A percentile compares a stretch with the other conserved stretches of the same genome.
Conservation (phyloP, 192 early-diverging fungal species). For the Geosiphon pyriformis region DNA sequence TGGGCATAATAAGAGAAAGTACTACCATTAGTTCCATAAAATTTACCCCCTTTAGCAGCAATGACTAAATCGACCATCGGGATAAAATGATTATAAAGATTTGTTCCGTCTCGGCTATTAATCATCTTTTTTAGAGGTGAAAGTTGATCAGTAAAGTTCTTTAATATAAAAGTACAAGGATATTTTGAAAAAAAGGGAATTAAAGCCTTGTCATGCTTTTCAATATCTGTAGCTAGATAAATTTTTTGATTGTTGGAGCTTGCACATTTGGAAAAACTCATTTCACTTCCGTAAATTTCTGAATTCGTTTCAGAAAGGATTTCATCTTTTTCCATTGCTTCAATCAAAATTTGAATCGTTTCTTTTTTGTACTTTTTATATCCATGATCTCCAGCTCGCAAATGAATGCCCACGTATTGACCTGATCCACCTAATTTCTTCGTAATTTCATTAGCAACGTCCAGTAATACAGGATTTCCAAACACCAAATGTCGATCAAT, state of each 20-base stretch:
- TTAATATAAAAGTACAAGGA: slow-evolving; percentile 47
- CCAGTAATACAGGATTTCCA: slow-evolving; percentile 38
- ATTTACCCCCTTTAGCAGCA: slow-evolving; percentile 44
- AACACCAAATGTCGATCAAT: slow-evolving; percentile 45
- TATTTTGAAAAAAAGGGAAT: slow-evolving; percentile 19
- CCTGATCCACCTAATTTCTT: slow-evolving; percentile 42
- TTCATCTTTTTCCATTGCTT: slow-evolving; percentile 29
- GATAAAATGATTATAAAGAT: slow-evolving; percentile 41
- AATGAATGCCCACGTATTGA: slow-evolving; percentile 44
- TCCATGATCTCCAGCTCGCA: slow-evolving; percentile 48
- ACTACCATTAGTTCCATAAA: slow-evolving; percentile 43
- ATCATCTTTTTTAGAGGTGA: slow-evolving; percentile 29
- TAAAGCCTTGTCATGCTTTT: slow-evolving; percentile 24
- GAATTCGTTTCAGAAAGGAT: not conserved
- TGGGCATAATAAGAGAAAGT: slow-evolving; percentile 35
- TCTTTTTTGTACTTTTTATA: slow-evolving; percentile 38
- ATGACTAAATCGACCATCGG: slow-evolving; percentile 53
- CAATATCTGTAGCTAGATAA: slow-evolving; percentile 36
- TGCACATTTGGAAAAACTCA: too few relatives aligned
- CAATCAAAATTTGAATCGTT: slow-evolving; percentile 46
- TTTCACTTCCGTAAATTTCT: not conserved
- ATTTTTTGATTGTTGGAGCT: too few relatives aligned
- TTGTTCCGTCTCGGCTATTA: slow-evolving; percentile 37
- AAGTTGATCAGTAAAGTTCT: slow-evolving; percentile 40
- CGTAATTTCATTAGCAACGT: slow-evolving; percentile 40